Evolutionary conservation across 2,329 filamentous ascomycete genomes (phyloP), one percentile per base, ranked within the genome.

Genomic region (Lachnellula arida): DNA sequence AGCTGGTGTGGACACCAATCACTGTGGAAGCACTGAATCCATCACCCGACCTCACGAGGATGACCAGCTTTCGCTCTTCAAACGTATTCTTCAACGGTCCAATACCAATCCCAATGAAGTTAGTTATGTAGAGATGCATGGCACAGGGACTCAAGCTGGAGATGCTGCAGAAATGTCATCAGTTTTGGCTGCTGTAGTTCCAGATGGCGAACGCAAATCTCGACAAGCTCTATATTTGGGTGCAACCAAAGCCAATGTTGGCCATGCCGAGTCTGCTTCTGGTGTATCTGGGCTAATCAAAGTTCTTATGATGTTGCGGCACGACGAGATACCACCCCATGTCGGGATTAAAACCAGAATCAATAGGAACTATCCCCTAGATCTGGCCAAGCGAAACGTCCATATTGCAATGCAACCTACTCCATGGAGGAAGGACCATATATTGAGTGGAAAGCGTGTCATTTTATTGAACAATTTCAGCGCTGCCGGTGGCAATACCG

Each of bases 401-500:
- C 48, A 61, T 5, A 67, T 66, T 39, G 58, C 64, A 8, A 49
- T 55, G 4, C 49, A 58, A 14, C 46, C 61, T 22, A 59, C 58
- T 15, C 42, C 59, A 12, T 67, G 59, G 50, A 65, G 72, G 0
- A 34, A 68, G 4, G 70, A 70, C 15, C 39, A 42, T 42, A n/a
- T 9, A 42, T n/a, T n/a, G n/a, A n/a, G n/a, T n/a, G n/a, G n/a
- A n/a, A 42, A 42, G 49, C 69, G 79, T 3, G 67, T 68, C 15
- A 71, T 74, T 15, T 59, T 63, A 43, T 49, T 65, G 46, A 84
- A 85, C 67, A 81, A 78, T 66, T 83, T 82, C 63, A 74, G 62
- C 49, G 63, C 61, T 8, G 63, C 63, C 11, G 62, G 63, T 22
- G 63, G 62, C 28, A 65, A 65, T 28, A 61, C 61, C 25, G 57